Percentiles rank a stretch among this genome's conserved stretches.
Conservation (phyloP, 805 yeast genomes). For the Yarrowia divulgata region DNA sequence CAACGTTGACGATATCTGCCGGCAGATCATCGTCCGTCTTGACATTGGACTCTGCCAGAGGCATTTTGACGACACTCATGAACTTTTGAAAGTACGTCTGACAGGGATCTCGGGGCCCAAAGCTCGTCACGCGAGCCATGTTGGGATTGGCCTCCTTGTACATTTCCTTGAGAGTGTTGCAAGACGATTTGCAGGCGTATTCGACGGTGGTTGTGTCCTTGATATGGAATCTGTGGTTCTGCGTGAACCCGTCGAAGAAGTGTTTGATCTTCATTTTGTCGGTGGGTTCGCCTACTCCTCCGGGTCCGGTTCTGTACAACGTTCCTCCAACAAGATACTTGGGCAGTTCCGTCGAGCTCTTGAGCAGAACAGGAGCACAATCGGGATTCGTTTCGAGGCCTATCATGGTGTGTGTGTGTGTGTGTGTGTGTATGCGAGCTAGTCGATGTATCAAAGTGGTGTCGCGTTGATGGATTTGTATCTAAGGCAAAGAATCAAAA, state of each 20-base stretch:
- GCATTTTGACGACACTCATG: constrained; percentile 2
- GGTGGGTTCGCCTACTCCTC: not conserved
- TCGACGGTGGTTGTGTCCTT: not conserved
- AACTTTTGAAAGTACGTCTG: constrained; percentile 34
- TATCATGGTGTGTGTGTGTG: not conserved
- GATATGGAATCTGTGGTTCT: constrained; percentile 28
- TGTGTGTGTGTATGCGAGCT: no score
- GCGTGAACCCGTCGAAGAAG: constrained; percentile 27
- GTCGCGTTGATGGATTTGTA: no score
- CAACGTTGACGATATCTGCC: constrained; percentile 22
- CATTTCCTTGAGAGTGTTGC: not conserved
- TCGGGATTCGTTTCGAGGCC: constrained; percentile 22
- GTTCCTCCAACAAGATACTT: constrained; percentile 25
- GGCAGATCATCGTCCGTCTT: not conserved
- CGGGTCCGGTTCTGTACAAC: constrained; percentile 22
- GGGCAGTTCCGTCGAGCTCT: not conserved
- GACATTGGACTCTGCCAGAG: not conserved
- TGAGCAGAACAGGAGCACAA: not conserved
- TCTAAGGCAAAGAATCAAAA: no score
- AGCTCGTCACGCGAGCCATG: constrained; percentile 1
- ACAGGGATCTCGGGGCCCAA: constrained; percentile 21
- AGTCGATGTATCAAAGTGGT: no score
- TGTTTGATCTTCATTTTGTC: constrained; percentile 8
- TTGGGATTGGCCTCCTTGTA: not conserved
- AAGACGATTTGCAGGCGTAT: not conserved